Percentiles rank a stretch among this genome's conserved stretches.
These are phyloP conservation scores for Oryza australiensis DNA, from an alignment of 176 grass and related monocot species.

Conservation along the genomic window DNA sequence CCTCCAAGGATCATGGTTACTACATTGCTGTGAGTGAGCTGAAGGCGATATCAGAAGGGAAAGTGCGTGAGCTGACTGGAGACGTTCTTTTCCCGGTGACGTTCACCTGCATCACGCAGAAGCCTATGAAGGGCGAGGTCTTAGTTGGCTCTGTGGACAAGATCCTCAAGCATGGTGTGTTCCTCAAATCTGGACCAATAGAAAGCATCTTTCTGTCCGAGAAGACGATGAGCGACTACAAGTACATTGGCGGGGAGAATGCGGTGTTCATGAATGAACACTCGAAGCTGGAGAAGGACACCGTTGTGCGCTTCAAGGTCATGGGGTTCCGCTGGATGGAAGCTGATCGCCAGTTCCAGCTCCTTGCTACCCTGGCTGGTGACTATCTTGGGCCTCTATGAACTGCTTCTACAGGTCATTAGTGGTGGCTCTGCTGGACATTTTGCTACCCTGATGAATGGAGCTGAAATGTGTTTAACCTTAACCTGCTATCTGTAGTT, in stretches of 20 bases:
- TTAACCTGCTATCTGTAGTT: conserved; percentile 15
- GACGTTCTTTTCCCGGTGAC: conserved; percentile 81
- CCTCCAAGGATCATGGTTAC: conserved; percentile 96
- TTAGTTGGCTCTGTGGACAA: conserved; percentile 66
- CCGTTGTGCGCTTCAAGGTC: conserved; percentile 74
- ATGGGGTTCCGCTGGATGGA: conserved; percentile 87
- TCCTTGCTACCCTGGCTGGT: conserved; percentile 74
- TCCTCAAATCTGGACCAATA: conserved; percentile 81
- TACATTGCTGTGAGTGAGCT: conserved; percentile 68
- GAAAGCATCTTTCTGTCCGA: conserved; percentile 81
- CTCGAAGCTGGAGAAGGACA: conserved; percentile 82
- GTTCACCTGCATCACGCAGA: conserved; percentile 75
- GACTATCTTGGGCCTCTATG: conserved; percentile 88
- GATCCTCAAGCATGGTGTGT: conserved; percentile 88
- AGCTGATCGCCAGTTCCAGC: conserved; percentile 79
- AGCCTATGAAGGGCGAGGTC: conserved; percentile 81
- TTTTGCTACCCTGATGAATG: conserved; percentile 14
- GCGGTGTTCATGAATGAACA: conserved; percentile 68
- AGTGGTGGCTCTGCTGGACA: conserved; percentile 8
- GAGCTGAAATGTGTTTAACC: background rate
- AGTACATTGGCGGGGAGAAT: conserved; percentile 80
- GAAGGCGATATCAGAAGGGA: conserved; percentile 73
- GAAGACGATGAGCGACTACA: conserved; percentile 71
- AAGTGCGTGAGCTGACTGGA: conserved; percentile 72
- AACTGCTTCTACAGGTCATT: conserved; percentile 15